These are phyloP conservation scores for Dioscorea zingiberensis DNA, from an alignment of 106 monocot genomes.

Conservation along the genomic window DNA sequence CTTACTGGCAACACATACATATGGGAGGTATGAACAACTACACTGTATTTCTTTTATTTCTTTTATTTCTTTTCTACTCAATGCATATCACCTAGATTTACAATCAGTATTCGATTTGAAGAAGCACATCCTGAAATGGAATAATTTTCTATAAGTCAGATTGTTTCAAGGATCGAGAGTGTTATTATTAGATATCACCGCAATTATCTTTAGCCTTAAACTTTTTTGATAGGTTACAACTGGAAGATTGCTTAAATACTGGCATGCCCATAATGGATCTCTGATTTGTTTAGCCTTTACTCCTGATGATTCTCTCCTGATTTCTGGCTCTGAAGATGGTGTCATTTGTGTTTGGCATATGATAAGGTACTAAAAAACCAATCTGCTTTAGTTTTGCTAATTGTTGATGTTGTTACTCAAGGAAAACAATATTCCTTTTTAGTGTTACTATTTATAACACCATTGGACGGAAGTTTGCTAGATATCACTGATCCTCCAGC, in stretches of 20 bases:
- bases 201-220: too few relatives aligned
- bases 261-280: conserved; percentile 21
- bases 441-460: neutral
- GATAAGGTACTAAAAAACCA: conserved; percentile 18
- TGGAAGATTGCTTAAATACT: conserved; percentile 26
- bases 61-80: neutral
- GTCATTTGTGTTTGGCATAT: conserved; percentile 21
- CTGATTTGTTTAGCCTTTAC: conserved; percentile 26
- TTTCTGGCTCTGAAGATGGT: conserved; percentile 27
- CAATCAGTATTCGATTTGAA: too few relatives aligned
- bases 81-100: too few relatives aligned
- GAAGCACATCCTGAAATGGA: too few relatives aligned
- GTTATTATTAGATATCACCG: too few relatives aligned
- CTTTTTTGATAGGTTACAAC: conserved; percentile 12
- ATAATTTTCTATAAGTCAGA: too few relatives aligned
- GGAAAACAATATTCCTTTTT: neutral
- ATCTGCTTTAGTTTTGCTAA: too few relatives aligned
- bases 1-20: conserved; percentile 26
- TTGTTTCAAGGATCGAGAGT: too few relatives aligned
- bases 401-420: neutral
- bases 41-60: neutral
- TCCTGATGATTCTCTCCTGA: conserved; percentile 22
- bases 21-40: conserved; percentile 27
- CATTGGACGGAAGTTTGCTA: conserved; percentile 11
- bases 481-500: conserved; percentile 10